Percentiles rank a stretch among this genome's conserved stretches.
Conservation (phyloP, 306 rosid species). For the Sicyos edulis region DNA sequence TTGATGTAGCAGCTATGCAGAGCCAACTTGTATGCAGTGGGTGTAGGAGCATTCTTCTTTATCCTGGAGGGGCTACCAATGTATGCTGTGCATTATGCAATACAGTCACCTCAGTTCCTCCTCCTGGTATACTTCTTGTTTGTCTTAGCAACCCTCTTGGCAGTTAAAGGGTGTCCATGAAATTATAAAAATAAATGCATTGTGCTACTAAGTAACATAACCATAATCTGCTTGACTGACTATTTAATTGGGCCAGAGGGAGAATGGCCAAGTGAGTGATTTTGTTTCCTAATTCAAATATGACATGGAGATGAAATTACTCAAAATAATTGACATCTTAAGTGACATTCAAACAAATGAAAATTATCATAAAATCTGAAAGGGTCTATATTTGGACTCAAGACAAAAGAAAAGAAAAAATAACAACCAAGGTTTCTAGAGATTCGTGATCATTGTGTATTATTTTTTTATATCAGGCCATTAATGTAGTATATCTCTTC, state of each 20-base stretch:
- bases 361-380: too few species aligned
- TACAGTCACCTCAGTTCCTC: slow-evolving; percentile 72
- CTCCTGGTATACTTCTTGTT: slow-evolving; percentile 51
- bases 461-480: too few species aligned
- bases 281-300: not conserved
- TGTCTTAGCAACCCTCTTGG: not conserved
- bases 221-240: not conserved
- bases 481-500: too few species aligned
- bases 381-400: too few species aligned
- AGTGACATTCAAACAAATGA: too few species aligned
- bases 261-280: not conserved
- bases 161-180: not conserved
- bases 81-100: slow-evolving; percentile 93
- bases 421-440: too few species aligned
- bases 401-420: too few species aligned
- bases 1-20: slow-evolving; percentile 72
- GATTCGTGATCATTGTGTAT: too few species aligned
- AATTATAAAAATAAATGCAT: not conserved
- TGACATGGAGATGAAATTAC: not conserved
- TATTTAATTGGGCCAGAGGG: not conserved
- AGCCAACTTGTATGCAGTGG: slow-evolving; percentile 92
- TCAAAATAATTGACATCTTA: too few species aligned
- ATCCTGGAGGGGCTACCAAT: slow-evolving; percentile 91
- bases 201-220: not conserved
- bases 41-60: slow-evolving; percentile 82